These are phyloP conservation scores for Hyphodiscus sp. DNA, from an alignment of 2,329 filamentous ascomycete species.

Conservation along the genomic window DNA sequence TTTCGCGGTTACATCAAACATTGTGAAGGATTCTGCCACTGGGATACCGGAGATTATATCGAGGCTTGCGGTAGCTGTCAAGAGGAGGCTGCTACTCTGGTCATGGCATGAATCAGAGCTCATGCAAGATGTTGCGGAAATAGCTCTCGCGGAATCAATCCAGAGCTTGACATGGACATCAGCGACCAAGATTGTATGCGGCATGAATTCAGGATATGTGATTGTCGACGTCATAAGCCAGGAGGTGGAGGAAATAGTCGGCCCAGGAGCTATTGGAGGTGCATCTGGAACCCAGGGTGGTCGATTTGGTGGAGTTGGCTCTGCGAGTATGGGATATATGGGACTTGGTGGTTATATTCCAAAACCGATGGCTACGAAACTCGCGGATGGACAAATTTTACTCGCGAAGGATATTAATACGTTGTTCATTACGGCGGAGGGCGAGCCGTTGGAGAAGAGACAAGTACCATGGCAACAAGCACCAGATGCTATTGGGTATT, in stretches of 20 bases:
- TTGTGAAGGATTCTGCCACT: constrained; percentile 80
- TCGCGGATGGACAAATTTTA: constrained; percentile 77
- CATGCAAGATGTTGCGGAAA: constrained; percentile 63
- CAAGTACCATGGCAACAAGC: constrained; percentile 90
- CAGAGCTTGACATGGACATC: constrained; percentile 88
- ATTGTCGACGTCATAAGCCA: constrained; percentile 77
- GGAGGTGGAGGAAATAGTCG: constrained; percentile 70
- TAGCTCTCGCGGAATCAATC: constrained; percentile 74
- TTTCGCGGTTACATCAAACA: constrained; percentile 93
- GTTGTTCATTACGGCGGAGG: constrained; percentile 79
- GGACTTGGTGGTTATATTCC: constrained; percentile 88
- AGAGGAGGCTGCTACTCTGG: constrained; percentile 84
- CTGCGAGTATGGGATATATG: constrained; percentile 92
- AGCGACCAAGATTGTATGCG: constrained; percentile 79
- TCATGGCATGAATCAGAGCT: constrained; percentile 95
- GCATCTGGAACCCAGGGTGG: constrained; percentile 44
- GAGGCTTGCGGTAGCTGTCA: constrained; percentile 84
- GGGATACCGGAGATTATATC: constrained; percentile 92
- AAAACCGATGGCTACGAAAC: constrained; percentile 76
- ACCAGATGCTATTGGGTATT: constrained; percentile 89
- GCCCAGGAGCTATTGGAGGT: constrained; percentile 65
- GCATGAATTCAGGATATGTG: constrained; percentile 86
- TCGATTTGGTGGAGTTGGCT: constrained; percentile 76
- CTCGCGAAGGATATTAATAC: constrained; percentile 98
- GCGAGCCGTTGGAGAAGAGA: constrained; percentile 72